phyloP scores from a whole-genome alignment of 2,329 filamentous ascomycete genomes.

The Uncinocarpus reesii region DNA sequence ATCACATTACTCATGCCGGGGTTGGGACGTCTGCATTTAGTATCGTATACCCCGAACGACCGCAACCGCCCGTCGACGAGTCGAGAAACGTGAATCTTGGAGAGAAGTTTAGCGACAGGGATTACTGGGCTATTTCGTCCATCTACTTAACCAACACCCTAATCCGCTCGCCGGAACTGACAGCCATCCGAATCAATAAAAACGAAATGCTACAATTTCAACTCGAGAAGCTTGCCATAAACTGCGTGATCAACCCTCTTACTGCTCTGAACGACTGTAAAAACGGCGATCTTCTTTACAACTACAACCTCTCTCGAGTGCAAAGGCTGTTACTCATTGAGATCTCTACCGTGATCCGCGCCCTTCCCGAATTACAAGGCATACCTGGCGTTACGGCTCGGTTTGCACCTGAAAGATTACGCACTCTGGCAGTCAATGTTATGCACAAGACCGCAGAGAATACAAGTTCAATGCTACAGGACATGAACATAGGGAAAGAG shows the following conservation, averaged over 20 bases:
- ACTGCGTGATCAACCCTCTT: conserved; percentile 67
- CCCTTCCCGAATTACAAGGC: conserved; percentile 61
- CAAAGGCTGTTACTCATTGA: conserved; percentile 66
- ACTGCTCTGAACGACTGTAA: conserved; percentile 67
- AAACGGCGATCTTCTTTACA: conserved; percentile 61
- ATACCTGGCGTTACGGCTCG: conserved; percentile 51
- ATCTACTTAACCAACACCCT: conserved; percentile 57
- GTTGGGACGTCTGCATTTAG: conserved; percentile 50
- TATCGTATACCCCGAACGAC: conserved; percentile 28
- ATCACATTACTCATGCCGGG: conserved; percentile 48
- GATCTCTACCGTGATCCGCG: conserved; percentile 58
- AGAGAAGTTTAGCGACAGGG: conserved; percentile 1
- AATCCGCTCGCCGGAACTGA: conserved; percentile 51
- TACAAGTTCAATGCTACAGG: conserved; percentile 57
- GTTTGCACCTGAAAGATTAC: conserved; percentile 52
- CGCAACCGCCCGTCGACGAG: conserved; percentile 17
- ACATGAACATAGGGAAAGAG: conserved; percentile 49
- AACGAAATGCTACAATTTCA: conserved; percentile 60
- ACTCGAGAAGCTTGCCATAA: conserved; percentile 66
- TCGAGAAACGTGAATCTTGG: background rate
- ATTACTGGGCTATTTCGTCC: conserved; percentile 31
- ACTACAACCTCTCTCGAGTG: conserved; percentile 53
- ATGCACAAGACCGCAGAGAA: conserved; percentile 47
- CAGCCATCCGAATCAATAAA: conserved; percentile 49
- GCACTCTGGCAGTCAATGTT: conserved; percentile 48